Evolutionary conservation across 352 stramenopile species (phyloP), one percentile per base, ranked within the genome.

Genomic region (Pythium rishiriense): DNA sequence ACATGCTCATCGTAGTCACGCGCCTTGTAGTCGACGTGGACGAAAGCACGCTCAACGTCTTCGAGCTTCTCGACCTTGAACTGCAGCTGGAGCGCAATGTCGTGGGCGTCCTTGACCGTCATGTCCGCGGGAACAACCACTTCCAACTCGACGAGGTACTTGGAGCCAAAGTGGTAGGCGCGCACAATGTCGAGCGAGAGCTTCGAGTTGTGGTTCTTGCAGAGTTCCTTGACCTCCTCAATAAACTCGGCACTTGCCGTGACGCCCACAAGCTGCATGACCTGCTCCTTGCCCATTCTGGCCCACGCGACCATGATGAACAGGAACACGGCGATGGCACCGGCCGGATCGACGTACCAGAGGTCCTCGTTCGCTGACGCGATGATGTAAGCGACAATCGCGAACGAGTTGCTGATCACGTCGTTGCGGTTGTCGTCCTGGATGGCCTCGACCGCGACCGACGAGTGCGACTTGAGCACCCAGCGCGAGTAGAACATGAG

Each of bases 341-440:
- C 93, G 19, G 87, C 72, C 3, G 91, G 81, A 79, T 98, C 95
- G 11, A 98, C 70, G 60, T 87, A 97, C 93, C 91, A 98, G n/a
- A 80, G 54, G 9, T 78, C 50, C 0, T 56, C 92, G 61, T 72
- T 58, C 4, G 70, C 66, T 1, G 77, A 72, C 35, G 75, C 69
- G 51, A 87, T 71, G 39, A 79, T 74, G 62, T 82, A 91, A 3
- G 92, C 92, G 2, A 88, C 56, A 28, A 96, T 83, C 21, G 93
- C 93, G 7, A 98, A 88, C 39, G 75, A 81, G 67, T 98, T 98
- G 67, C 76, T 94, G 7, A 98, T 61, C 22, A 86, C 88, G 77
- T 98, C 95, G 75, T 98, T 98, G 70, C 87, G 90, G 73, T 98
- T 96, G 85, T 98, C 94, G 76, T 97, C 85, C 9, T 86, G 79